Base-by-base conservation (phyloP, 352 stramenopile genomes). In the Halophytophthora polymorphica region DNA sequence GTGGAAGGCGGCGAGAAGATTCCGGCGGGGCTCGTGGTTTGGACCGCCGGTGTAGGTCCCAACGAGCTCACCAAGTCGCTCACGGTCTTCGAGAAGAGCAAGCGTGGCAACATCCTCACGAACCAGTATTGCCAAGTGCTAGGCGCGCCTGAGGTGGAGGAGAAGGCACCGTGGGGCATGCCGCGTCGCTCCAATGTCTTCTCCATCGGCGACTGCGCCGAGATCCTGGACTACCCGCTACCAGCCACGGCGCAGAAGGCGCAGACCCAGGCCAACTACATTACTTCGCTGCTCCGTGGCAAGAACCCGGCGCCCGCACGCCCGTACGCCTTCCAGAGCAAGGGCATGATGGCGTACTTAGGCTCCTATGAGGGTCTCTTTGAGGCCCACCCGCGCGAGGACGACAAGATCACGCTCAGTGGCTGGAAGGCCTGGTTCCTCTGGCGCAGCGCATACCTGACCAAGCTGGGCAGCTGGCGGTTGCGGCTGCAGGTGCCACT, bases 391-490 rank as follows among this genome's bases (percentile, higher is more conserved):
- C 73, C 68, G 21, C 35, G 59, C 3, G 43, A 62, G 25, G 63
- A 81, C 41, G 64, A 74, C 45, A 61, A 67, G 45, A 61, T 76
- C 23, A 71, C 65, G 28, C 61, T 98, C 23, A 79, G 67, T 22
- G 93, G 95, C 2, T 88, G 94, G 51, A 53, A 88, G 31, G 90
- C 91, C 0, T 96, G 90, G 63, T 76, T 96, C 38, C 76, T 95
- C 23, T 98, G 96, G 91, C 76, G 92, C 58, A 96, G 82, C 44
- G 94, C 90, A 23, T 99, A 98, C 64, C 80, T 96, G 56, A 98
- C 96, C 29, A 98, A 98, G 68, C 93, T 97, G 38, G 79, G 95
- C 18, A 95, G 80, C 48, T 91, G 77, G 83, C 75, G 86, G 17
- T 85, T 97, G 65, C 95, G 93, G 51, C 77, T 97, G 56, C 71